Evolutionary conservation across 1,284 basidiomycete species (phyloP), one percentile per base, ranked within the genome.

Genomic region (Irpex lacteus): DNA sequence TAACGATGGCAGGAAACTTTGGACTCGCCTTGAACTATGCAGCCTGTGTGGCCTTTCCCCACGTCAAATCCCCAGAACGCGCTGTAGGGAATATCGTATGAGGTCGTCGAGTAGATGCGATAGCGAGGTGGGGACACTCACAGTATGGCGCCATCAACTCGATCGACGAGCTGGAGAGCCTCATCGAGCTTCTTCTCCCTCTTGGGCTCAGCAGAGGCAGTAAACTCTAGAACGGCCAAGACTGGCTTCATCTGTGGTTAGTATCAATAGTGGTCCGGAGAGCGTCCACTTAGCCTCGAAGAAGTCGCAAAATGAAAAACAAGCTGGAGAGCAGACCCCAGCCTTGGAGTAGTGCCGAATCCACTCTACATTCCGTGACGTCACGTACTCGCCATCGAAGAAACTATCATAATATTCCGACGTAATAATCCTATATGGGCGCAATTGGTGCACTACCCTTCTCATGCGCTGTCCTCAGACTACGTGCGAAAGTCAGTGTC

Each of bases 401-500:
- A 18, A 52, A 47, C 40, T 26, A 59, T 40, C 19, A 49, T 49
- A 13, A 36, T 18, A 59, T 40, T 59, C 15, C 38, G 34, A 49
- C 58, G n/a, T 40, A 37, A 47, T 19, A 18, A 53, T 53, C 58
- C 19, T 59, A 80, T 75, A 80, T 77, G 44, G 82, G 85, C 70
- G 87, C 83, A 60, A 89, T 88, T 4, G 90, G 85, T 7, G 87
- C 85, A 66, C 83, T 89, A 50, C 89, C 89, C 76, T 91, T 92
- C 73, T 92, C 91, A 63, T 86, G 77, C 57, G 90, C 90, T 58
- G 91, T 92, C 71, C 90, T 84, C 70, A 92, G 80, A 72, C 90
- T 91, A 70, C 61, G 50, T 63, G 54, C 37, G 32, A 37, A 59
- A 44, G 54, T 56, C 9, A 18, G 19, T 15, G 3, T n/a, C 38